Percentiles rank a stretch among this genome's conserved stretches.
These are phyloP conservation scores for Ceratobasidium sp. DNA, from an alignment of 1,284 basidiomycete genomes.

Conservation along the genomic window DNA sequence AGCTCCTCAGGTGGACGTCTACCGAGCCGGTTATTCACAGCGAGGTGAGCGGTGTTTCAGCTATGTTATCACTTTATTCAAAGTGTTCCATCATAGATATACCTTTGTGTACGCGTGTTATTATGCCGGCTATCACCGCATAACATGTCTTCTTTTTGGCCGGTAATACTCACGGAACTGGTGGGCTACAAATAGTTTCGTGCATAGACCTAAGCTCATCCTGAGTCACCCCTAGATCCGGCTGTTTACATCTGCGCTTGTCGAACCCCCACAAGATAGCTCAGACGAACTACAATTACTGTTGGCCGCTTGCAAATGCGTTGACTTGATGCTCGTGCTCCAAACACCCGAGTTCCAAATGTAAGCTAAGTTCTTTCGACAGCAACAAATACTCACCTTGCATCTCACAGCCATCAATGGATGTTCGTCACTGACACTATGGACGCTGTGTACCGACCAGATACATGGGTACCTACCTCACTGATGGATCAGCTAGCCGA, in stretches of 20 bases:
- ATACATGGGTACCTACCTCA: slow-evolving; percentile 82
- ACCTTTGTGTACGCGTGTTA: slow-evolving; percentile 89
- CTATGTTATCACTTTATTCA: slow-evolving; percentile 3
- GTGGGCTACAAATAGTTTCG: slow-evolving; percentile 57
- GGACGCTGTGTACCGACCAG: slow-evolving; percentile 88
- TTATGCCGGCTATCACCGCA: slow-evolving; percentile 91
- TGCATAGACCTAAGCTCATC: background rate
- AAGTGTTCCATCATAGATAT: slow-evolving; percentile 56
- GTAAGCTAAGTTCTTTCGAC: slow-evolving; percentile 57
- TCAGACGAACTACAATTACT: slow-evolving; percentile 84
- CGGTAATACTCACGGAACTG: slow-evolving; percentile 90
- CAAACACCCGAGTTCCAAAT: slow-evolving; percentile 99
- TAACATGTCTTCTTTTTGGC: slow-evolving; percentile 96
- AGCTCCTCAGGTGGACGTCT: slow-evolving; percentile 79
- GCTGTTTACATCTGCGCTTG: slow-evolving; percentile 71
- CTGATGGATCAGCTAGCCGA: slow-evolving; percentile 93
- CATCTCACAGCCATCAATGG: slow-evolving; percentile 85
- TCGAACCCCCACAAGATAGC: slow-evolving; percentile 70
- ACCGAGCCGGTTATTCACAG: slow-evolving; percentile 86
- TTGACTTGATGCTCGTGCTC: slow-evolving; percentile 88
- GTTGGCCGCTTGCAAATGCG: slow-evolving; percentile 89
- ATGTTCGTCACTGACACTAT: slow-evolving; percentile 98
- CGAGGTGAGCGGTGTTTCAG: slow-evolving; percentile 63
- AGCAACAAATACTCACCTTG: background rate
- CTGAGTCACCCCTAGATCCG: slow-evolving; percentile 62